Base-by-base conservation (phyloP, 1,284 basidiomycete species). In the Apiotrichum porosum region DNA sequence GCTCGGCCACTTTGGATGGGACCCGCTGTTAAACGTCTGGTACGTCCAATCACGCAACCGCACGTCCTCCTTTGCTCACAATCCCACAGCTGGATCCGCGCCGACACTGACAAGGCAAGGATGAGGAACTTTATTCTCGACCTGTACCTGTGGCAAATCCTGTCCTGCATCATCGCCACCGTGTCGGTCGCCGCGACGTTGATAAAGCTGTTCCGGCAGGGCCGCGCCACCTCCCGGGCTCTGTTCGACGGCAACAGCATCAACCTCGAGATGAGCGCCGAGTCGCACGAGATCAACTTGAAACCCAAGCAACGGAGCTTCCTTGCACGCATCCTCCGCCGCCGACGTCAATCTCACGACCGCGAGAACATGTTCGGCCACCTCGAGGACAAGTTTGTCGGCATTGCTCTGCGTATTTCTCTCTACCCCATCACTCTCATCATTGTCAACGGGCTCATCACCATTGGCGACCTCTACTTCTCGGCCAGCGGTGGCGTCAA, bases 121-220 rank as follows among this genome's bases (percentile, higher is more conserved):
- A 33, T 61, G 30, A 24, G 32, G 5, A 51, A 56, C 32, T 42
- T 58, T n/a, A 45, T 61, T 9, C 44, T 59, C 4, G 60, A 61
- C 32, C 43, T 61, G 58, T 68, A 66, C 37, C 54, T 68, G 5
- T 66, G 63, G 63, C 63, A 68, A 40, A 50, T 60, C 4, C 41
- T 64, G 23, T 59, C 65, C 4, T 58, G 59, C 26, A 14, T 54
- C 24, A 49, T 68, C 15, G 62, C 65, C 3, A 53, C 55, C 6
- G 38, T 54, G 2, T 40, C 57, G 2, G 61, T 66, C 4, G 44
- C 52, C 14, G 42, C 46, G 60, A 56, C 56, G 6, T 52, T 68
- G 17, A 31, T 51, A 14, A 58, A 55, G 22, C 56, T 68, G 8
- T 64, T 64, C 54, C 45, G 51, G 12, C 59, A 61, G 34, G 62